phyloP scores from a whole-genome alignment of 306 rosid species.

The Alnus rubra region DNA sequence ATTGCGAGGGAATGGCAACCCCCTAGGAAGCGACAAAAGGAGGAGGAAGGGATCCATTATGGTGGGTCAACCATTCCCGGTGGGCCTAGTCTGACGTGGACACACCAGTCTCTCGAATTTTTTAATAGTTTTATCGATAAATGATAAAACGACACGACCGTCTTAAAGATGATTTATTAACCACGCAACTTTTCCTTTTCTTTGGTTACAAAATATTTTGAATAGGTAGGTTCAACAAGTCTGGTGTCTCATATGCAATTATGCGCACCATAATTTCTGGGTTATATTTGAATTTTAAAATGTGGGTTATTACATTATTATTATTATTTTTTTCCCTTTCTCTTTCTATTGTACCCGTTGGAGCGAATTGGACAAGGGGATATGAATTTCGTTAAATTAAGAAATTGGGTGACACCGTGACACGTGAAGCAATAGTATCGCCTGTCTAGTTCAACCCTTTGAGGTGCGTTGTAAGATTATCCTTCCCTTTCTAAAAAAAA shows the following conservation, averaged over 20 bases:
- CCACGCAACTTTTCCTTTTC: not conserved
- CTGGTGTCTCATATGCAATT: too few relatives aligned
- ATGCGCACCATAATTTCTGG: too few relatives aligned
- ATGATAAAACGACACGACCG: constrained; percentile 31
- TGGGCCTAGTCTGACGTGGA: constrained; percentile 55
- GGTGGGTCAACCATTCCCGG: constrained; percentile 30
- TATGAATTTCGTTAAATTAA: not conserved
- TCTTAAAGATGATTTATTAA: constrained; percentile 13
- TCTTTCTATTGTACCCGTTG: not conserved
- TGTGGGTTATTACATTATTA: too few relatives aligned
- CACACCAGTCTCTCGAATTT: constrained; percentile 30
- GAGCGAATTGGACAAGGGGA: not conserved
- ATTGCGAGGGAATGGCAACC: constrained; percentile 37
- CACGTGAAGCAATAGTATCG: constrained; percentile 17
- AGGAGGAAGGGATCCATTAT: constrained; percentile 26
- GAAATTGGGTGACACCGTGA: not conserved
- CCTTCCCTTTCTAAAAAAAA: not conserved
- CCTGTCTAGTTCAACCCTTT: not conserved
- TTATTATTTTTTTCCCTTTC: not conserved
- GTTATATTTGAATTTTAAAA: too few relatives aligned
- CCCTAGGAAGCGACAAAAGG: constrained; percentile 48
- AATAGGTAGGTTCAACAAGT: too few relatives aligned
- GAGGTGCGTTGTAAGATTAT: constrained; percentile 1
- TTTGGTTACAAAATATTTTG: too few relatives aligned
- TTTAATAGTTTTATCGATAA: not conserved